These are phyloP conservation scores for Verticillium zaregamsianum DNA, from an alignment of 2,329 filamentous ascomycete genomes.

Conservation along the genomic window DNA sequence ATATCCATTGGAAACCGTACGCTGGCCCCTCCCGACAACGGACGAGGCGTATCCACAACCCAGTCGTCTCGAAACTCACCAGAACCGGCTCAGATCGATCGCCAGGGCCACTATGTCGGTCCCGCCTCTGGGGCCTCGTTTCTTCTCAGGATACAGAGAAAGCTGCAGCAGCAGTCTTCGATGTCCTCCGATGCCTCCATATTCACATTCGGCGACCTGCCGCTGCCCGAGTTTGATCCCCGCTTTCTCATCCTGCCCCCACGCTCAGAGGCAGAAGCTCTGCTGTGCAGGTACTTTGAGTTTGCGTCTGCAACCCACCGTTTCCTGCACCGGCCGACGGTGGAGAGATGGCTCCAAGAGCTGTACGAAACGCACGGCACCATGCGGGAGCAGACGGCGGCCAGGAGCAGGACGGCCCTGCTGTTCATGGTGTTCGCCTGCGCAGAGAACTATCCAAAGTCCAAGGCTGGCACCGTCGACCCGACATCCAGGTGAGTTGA, in stretches of 20 bases:
- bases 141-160: conserved; percentile 24
- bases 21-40: background rate
- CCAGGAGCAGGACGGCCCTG: conserved; percentile 32
- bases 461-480: conserved; percentile 12
- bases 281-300: conserved; percentile 50
- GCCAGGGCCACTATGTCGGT: conserved; percentile 25
- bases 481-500: conserved; percentile 9
- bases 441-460: conserved; percentile 34
- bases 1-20: conserved; percentile 3
- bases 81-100: conserved; percentile 22
- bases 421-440: conserved; percentile 50
- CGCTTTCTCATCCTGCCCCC: conserved; percentile 35
- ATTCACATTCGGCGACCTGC: conserved; percentile 46
- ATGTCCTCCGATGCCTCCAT: conserved; percentile 36
- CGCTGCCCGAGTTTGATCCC: conserved; percentile 33
- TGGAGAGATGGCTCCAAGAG: conserved; percentile 40
- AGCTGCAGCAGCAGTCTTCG: conserved; percentile 35
- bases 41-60: background rate
- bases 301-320: conserved; percentile 52
- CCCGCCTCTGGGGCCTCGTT: conserved; percentile 25
- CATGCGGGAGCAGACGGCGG: conserved; percentile 18
- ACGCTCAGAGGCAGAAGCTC: conserved; percentile 22
- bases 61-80: conserved; percentile 14
- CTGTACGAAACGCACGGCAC: conserved; percentile 28
- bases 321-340: conserved; percentile 46